These are phyloP conservation scores for Breynia disticha DNA, from an alignment of 441 rosid genomes.

Conservation along the genomic window DNA sequence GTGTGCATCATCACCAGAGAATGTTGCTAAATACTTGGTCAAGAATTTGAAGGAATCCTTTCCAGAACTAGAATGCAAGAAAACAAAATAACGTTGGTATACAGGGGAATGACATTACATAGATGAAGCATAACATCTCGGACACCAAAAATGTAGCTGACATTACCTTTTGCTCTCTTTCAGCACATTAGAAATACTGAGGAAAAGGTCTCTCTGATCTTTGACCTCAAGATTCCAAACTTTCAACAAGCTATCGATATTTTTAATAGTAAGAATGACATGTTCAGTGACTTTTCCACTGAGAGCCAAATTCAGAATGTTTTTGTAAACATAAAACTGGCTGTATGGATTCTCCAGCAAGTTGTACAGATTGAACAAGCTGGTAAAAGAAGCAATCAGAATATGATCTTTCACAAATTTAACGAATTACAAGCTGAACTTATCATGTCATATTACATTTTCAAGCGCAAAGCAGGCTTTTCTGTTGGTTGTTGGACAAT, in stretches of 20 bases:
- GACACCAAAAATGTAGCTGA: not conserved
- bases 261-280: constrained; percentile 61
- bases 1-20: constrained; percentile 63
- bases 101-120: too few species aligned
- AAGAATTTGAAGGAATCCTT: constrained; percentile 71
- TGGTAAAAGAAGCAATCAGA: constrained; percentile 27
- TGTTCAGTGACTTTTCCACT: constrained; percentile 78
- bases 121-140: not conserved
- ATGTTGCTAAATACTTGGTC: constrained; percentile 81
- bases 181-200: constrained; percentile 56
- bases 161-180: constrained; percentile 72
- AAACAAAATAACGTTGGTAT: too few species aligned
- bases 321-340: constrained; percentile 85
- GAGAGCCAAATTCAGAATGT: constrained; percentile 54
- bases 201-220: constrained; percentile 83
- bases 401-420: constrained; percentile 13
- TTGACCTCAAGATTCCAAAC: constrained; percentile 81
- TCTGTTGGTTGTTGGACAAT: constrained; percentile 76
- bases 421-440: constrained; percentile 2
- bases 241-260: constrained; percentile 77
- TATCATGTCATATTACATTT: constrained; percentile 47
- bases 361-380: constrained; percentile 94
- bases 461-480: constrained; percentile 80
- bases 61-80: constrained; percentile 40
- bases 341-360: constrained; percentile 59